phyloP scores from a whole-genome alignment of 2,329 filamentous ascomycete genomes.

The Fusarium sp. region DNA sequence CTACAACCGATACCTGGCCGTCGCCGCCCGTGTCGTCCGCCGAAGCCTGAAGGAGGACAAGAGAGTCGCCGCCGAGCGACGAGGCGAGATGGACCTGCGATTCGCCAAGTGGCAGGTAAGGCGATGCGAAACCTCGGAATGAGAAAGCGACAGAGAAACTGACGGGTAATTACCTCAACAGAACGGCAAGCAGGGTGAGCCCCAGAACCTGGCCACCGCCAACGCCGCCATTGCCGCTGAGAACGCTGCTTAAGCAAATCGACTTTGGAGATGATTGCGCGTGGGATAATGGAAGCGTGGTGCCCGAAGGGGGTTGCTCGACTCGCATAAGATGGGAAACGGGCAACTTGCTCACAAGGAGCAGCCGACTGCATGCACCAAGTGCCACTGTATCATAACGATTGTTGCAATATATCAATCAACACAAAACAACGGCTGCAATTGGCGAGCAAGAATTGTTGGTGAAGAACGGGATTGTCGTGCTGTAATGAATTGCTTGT shows the following conservation, averaged over 20 bases:
- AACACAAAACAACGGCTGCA: constrained; percentile 32
- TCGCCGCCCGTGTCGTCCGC: constrained; percentile 95
- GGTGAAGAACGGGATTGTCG: constrained; percentile 14
- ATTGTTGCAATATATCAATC: constrained; percentile 54
- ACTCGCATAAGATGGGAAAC: constrained; percentile 41
- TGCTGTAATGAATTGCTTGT: constrained; percentile 10
- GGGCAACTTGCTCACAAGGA: constrained; percentile 43
- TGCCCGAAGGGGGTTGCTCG: constrained; percentile 36
- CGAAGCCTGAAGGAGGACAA: constrained; percentile 97
- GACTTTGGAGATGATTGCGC: constrained; percentile 41
- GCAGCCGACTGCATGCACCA: constrained; percentile 45
- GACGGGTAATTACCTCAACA: constrained; percentile 63
- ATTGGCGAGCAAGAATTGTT: constrained; percentile 21
- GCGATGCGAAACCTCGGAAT: constrained; percentile 22
- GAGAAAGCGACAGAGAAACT: constrained; percentile 31
- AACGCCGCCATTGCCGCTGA: constrained; percentile 61
- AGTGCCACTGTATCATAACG: constrained; percentile 54
- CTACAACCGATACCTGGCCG: constrained; percentile 99
- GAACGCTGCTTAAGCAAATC: constrained; percentile 54
- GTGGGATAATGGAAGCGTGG: constrained; percentile 44
- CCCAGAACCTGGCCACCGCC: constrained; percentile 77
- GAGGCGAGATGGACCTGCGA: constrained; percentile 89
- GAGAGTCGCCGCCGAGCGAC: constrained; percentile 87
- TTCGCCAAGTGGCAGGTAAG: constrained; percentile 95
- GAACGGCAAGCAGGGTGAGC: constrained; percentile 96